Evolutionary conservation across 768 basidiomycete genomes (phyloP).

Genomic region (Hortiboletus flavorubellus): DNA sequence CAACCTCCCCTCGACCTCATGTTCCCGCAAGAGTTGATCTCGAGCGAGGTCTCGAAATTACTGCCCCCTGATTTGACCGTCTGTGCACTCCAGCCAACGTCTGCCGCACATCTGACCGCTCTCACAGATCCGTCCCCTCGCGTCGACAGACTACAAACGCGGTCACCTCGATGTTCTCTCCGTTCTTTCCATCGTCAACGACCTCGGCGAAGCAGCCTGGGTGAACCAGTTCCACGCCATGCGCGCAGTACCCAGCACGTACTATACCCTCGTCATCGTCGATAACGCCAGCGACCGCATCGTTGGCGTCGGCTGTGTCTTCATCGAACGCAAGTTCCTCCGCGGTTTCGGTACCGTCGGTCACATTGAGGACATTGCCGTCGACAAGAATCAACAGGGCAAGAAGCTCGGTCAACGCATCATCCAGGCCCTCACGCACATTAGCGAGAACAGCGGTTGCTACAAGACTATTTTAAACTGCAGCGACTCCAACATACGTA

Average conservation of each 20-base stretch:
- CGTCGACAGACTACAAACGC: conserved; percentile 76
- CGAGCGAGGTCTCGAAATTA: conserved; percentile 53
- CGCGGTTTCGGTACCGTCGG: conserved; percentile 83
- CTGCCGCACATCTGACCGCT: not conserved
- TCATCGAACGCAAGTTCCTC: conserved; percentile 94
- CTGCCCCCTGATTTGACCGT: conserved; percentile 49
- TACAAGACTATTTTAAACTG: conserved; percentile 99
- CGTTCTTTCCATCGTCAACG: conserved; percentile 67
- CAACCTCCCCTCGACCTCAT: conserved; percentile 71
- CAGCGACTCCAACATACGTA: conserved; percentile 85
- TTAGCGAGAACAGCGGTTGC: conserved; percentile 76
- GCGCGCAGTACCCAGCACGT: conserved; percentile 56
- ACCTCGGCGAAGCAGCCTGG: conserved; percentile 68
- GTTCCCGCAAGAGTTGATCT: conserved; percentile 72
- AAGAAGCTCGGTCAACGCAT: conserved; percentile 86
- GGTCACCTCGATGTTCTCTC: conserved; percentile 81
- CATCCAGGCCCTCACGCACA: conserved; percentile 79
- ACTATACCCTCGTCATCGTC: conserved; percentile 85
- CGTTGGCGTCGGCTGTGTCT: conserved; percentile 77
- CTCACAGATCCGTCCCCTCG: conserved; percentile 84
- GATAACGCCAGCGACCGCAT: conserved; percentile 71
- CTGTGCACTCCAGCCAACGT: not conserved
- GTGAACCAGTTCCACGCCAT: conserved; percentile 61
- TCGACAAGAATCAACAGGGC: conserved; percentile 84
- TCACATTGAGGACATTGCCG: conserved; percentile 98